Evolutionary conservation across 1,139 yeast species (phyloP).

Genomic region (Tardiomyces digboiensis): DNA sequence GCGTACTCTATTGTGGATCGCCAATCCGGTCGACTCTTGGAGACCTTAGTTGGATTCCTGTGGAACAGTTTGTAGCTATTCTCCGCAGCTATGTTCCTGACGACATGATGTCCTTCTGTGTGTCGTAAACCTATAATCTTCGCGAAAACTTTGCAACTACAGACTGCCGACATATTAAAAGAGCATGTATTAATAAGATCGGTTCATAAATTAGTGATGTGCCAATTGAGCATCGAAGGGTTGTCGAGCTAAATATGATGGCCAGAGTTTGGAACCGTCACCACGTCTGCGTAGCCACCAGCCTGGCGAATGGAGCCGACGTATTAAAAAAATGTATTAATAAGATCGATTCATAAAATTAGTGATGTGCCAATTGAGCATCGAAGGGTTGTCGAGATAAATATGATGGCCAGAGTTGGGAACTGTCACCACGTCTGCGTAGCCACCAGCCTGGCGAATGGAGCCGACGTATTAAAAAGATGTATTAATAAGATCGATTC

Average conservation of each 20-base stretch:
- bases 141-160: too few species aligned
- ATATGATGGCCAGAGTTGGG: constrained; percentile 68
- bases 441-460: constrained; percentile 29
- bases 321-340: too few species aligned
- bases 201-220: neutral
- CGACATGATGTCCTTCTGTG: constrained; percentile 3
- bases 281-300: constrained; percentile 33
- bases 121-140: too few species aligned
- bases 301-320: constrained; percentile 29
- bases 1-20: constrained; percentile 29
- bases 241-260: constrained; percentile 79
- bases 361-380: constrained; percentile 28
- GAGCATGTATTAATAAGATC: too few species aligned
- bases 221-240: constrained; percentile 38
- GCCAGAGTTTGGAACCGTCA: constrained; percentile 49
- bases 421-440: constrained; percentile 37
- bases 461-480: too few species aligned
- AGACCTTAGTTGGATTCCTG: constrained; percentile 1
- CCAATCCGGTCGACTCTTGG: constrained; percentile 9
- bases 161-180: too few species aligned
- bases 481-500: too few species aligned
- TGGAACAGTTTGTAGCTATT: constrained; percentile 7
- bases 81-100: constrained; percentile 10
- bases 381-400: constrained; percentile 62
- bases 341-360: too few species aligned